A percentile compares a stretch with the other conserved stretches of the same genome.
These are phyloP conservation scores for Rhynchospora breviuscula DNA, from an alignment of 176 grass and related monocot genomes.

Conservation along the genomic window DNA sequence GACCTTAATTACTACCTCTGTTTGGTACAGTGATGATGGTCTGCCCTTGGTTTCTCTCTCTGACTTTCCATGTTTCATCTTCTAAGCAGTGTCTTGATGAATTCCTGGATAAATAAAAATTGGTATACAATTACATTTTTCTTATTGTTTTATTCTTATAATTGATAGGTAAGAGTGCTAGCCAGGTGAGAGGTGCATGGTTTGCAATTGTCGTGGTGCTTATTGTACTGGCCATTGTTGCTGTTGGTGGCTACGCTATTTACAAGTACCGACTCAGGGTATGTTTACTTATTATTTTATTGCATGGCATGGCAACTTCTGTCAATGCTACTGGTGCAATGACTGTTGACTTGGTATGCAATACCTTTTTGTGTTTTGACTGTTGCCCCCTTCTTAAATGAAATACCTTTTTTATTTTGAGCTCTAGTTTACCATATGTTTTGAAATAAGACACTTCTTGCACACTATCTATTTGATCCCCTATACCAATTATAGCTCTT, in stretches of 20 bases:
- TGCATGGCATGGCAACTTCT: background rate
- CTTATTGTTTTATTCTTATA: slow-evolving; percentile 14
- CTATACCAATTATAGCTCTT: background rate
- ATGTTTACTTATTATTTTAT: slow-evolving; percentile 9
- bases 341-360: background rate
- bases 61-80: background rate
- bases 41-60: background rate
- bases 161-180: slow-evolving; percentile 23
- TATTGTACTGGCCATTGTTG: slow-evolving; percentile 9
- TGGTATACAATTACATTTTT: background rate
- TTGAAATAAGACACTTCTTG: background rate
- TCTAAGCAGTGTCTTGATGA: background rate
- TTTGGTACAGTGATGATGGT: background rate
- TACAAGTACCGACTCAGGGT: slow-evolving; percentile 32
- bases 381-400: background rate
- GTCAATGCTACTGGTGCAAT: background rate
- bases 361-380: slow-evolving; percentile 2
- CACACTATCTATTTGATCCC: background rate
- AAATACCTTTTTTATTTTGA: background rate
- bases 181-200: slow-evolving; percentile 23
- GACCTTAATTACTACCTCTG: background rate
- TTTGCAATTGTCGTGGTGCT: slow-evolving; percentile 23
- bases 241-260: slow-evolving; percentile 12
- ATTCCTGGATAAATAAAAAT: background rate
- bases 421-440: background rate